Conservation (phyloP, 2,329 filamentous ascomycete genomes). For the Stenocarpella maydis region DNA sequence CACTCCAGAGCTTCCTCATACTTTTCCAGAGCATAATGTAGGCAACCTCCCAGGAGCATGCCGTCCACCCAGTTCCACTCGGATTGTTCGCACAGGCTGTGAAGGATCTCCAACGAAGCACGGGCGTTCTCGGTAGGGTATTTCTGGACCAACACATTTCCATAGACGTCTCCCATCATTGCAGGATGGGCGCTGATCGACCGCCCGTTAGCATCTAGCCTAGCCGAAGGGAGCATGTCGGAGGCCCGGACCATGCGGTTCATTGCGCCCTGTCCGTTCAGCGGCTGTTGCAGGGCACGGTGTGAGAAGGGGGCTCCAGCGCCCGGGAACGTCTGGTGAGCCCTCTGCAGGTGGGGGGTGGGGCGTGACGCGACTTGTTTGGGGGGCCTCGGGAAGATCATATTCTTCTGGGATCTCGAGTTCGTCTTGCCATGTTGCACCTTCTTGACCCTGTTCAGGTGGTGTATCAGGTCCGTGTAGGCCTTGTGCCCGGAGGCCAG, state of each 20-base stretch:
- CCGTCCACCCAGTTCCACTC: conserved; percentile 92
- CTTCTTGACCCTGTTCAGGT: conserved; percentile 68
- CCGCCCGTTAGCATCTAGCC: conserved; percentile 29
- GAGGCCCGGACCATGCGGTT: conserved; percentile 34
- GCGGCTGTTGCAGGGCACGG: conserved; percentile 12
- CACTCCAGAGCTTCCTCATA: conserved; percentile 80
- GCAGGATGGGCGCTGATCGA: conserved; percentile 28
- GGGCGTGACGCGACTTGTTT: conserved; percentile 42
- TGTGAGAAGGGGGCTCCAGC: conserved; percentile 28
- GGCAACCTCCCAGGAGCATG: conserved; percentile 87
- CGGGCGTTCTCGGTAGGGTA: conserved; percentile 64
- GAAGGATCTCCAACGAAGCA: conserved; percentile 75
- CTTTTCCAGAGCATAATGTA: conserved; percentile 88
- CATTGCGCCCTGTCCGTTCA: conserved; percentile 16
- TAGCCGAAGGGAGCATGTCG: conserved; percentile 25
- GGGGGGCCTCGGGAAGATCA: conserved; percentile 64
- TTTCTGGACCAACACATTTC: conserved; percentile 43
- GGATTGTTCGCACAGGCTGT: conserved; percentile 78
- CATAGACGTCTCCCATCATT: conserved; percentile 37
- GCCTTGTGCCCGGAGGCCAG: conserved; percentile 75
- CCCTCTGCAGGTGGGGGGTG: conserved; percentile 32
- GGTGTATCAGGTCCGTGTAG: conserved; percentile 75
- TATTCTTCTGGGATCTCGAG: conserved; percentile 54
- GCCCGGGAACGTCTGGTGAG: conserved; percentile 33
- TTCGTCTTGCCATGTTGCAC: conserved; percentile 50